Evolutionary conservation across 176 grass and related monocot species (phyloP).

Genomic region (Musa acuminata): DNA sequence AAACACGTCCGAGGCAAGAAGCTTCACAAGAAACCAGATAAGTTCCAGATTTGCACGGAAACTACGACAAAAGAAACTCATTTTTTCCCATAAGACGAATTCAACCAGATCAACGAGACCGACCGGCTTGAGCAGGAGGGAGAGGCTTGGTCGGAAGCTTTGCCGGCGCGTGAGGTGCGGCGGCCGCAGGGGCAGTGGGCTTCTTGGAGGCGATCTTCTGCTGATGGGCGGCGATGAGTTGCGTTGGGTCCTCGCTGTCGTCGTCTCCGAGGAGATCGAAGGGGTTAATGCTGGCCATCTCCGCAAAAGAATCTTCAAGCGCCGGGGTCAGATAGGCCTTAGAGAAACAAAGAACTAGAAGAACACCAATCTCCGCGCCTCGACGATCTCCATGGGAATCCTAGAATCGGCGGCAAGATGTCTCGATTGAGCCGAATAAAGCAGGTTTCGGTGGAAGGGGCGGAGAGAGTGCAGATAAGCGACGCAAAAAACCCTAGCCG

Average conservation of each 20-base stretch:
- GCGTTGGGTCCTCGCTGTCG: conserved; percentile 76
- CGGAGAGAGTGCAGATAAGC: neutral
- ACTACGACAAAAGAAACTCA: neutral
- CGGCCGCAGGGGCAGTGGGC: conserved; percentile 17
- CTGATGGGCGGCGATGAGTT: conserved; percentile 41
- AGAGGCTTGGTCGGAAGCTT: conserved; percentile 62
- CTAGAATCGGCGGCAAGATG: neutral
- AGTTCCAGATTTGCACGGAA: neutral
- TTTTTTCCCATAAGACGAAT: neutral
- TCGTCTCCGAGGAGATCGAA: conserved; percentile 63
- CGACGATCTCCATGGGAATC: neutral
- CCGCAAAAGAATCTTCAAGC: neutral
- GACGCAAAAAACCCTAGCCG: conserved; percentile 70
- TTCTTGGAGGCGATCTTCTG: conserved; percentile 28
- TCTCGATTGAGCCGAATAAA: neutral
- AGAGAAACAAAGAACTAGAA: conserved; percentile 13
- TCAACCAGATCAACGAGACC: conserved; percentile 6
- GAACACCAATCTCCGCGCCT: conserved; percentile 5
- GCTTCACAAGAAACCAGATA: neutral
- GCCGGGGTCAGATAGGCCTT: conserved; percentile 1
- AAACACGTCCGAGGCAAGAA: neutral
- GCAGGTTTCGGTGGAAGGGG: neutral
- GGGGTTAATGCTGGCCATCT: conserved; percentile 50
- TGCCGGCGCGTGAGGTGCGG: conserved; percentile 11
- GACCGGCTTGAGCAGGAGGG: conserved; percentile 63